These are phyloP conservation scores for Elaphomyces granulatus DNA, from an alignment of 495 filamentous ascomycete species.

Conservation along the genomic window DNA sequence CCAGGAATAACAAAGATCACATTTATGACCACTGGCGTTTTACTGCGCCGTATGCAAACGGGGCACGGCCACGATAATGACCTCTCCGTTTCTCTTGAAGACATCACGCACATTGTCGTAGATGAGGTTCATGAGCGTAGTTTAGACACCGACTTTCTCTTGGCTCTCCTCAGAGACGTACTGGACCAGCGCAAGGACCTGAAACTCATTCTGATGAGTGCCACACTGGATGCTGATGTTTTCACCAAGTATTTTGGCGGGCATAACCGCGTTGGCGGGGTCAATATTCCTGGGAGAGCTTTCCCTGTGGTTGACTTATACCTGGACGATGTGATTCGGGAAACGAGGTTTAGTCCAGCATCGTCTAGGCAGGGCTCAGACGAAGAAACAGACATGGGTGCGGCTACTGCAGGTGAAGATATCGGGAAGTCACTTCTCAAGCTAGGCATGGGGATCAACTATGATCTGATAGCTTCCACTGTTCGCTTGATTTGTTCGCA, in stretches of 20 bases:
- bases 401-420: slow-evolving; percentile 23
- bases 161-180: slow-evolving; percentile 79
- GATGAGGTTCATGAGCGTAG: slow-evolving; percentile 96
- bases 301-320: slow-evolving; percentile 84
- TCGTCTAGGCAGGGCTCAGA: slow-evolving; percentile 17
- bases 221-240: slow-evolving; percentile 78
- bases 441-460: slow-evolving; percentile 81
- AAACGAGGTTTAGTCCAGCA: slow-evolving; percentile 55
- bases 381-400: slow-evolving; percentile 24
- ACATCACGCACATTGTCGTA: slow-evolving; percentile 89
- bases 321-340: slow-evolving; percentile 71
- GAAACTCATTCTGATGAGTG: slow-evolving; percentile 95
- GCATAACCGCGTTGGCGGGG: slow-evolving; percentile 49
- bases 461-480: slow-evolving; percentile 67
- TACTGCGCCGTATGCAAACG: slow-evolving; percentile 77
- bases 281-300: slow-evolving; percentile 81
- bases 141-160: slow-evolving; percentile 86
- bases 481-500: slow-evolving; percentile 68
- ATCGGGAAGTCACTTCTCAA: slow-evolving; percentile 55
- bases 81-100: slow-evolving; percentile 62
- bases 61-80: slow-evolving; percentile 63
- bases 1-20: slow-evolving; percentile 67
- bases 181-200: slow-evolving; percentile 61
- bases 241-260: slow-evolving; percentile 76
- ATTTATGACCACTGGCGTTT: slow-evolving; percentile 94